These are phyloP conservation scores for Echinosophora koreensis DNA, from an alignment of 306 rosid species.

Conservation along the genomic window DNA sequence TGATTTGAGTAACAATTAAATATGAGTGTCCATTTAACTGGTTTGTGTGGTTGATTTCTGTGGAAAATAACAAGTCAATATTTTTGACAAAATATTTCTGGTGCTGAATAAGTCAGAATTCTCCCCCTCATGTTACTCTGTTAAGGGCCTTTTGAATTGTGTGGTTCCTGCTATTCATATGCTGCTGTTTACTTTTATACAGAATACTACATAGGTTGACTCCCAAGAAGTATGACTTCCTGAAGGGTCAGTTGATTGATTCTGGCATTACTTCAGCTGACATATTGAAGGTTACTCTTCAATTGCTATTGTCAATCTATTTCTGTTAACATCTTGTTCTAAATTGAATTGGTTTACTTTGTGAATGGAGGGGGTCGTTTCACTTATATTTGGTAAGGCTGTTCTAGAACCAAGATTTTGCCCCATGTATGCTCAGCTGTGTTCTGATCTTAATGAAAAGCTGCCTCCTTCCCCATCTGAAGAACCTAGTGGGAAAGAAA, in stretches of 20 bases:
- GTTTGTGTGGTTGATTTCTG: constrained; percentile 1
- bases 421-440: constrained; percentile 88
- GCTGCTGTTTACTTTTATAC: constrained; percentile 26
- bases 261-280: constrained; percentile 89
- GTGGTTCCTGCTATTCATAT: neutral
- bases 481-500: constrained; percentile 78
- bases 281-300: constrained; percentile 69
- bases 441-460: constrained; percentile 75
- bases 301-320: constrained; percentile 18
- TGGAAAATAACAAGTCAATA: neutral
- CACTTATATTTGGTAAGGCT: constrained; percentile 82
- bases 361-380: constrained; percentile 73
- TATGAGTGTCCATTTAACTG: neutral
- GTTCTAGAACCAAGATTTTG: constrained; percentile 93
- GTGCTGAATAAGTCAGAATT: neutral
- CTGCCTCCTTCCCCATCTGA: constrained; percentile 83
- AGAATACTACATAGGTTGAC: constrained; percentile 86
- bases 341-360: constrained; percentile 37
- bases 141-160: neutral
- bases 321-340: constrained; percentile 12
- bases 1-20: neutral
- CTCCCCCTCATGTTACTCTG: neutral
- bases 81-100: neutral
- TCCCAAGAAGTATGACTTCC: constrained; percentile 88
- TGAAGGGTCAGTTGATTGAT: constrained; percentile 84